Evolutionary conservation across 2,329 filamentous ascomycete species (phyloP), one percentile per base, ranked within the genome.

Genomic region (Penicillium sp.): DNA sequence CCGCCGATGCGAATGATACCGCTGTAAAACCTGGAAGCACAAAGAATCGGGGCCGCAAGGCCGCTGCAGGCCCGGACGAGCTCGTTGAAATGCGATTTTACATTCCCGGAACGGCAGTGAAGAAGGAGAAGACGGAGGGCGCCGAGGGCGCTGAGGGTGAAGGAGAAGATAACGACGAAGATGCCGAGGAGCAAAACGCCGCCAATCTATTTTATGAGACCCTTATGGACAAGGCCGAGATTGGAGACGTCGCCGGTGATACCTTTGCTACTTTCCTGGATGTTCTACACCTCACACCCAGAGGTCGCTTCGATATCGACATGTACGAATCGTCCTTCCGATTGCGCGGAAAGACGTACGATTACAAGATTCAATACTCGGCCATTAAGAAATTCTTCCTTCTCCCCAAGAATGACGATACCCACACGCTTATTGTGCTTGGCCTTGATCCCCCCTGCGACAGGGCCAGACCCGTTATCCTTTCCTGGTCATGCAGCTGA

Each of bases 281-380:
- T 74, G 90, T 97, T 57, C 80, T 99, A 49, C 95, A 99, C 79
- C 89, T 99, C 69, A 99, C 94, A 11, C 94, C 94, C 60, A 90
- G 94, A 89, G 95, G 94, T 73, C 93, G 94, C 63, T 99, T 99
- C 81, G 94, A 97, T 74, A 96, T 99, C 77, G 94, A 99, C 74
- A 96, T 99, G 89, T 99, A 99, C 82, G 94, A 97, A 75, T 88
- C 86, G 14, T 97, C 94, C 2, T 97, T 99, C 83, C 89, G 94
- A 59, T 83, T 99, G 58, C 93, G 94, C 62, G 94, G 94, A 68
- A 99, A 99, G 79, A 99, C 94, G 23, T 99, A 99, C 80, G 95
- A 99, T 79, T 99, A 99, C 85, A 99, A 99, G 83, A 97, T 99
- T 62, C 91, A 97, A 73, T 99, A 97, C 76, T 90, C 97, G 54